Evolutionary conservation across 2,329 filamentous ascomycete genomes (phyloP).

Genomic region (Aspergillus tamarii): DNA sequence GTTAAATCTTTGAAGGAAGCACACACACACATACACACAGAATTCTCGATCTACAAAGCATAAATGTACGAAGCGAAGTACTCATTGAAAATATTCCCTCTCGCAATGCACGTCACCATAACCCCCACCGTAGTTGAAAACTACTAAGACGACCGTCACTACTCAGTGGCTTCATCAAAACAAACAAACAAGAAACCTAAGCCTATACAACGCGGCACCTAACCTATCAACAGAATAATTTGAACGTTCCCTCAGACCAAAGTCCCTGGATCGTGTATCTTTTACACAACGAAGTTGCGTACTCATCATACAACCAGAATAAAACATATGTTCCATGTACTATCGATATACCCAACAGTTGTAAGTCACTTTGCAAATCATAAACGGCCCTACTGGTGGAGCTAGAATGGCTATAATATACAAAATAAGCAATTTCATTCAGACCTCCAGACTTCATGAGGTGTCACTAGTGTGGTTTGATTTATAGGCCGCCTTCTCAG

Average conservation of each 20-base stretch:
- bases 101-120: too few species aligned
- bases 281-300: neutral
- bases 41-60: neutral
- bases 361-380: too few species aligned
- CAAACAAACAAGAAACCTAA: slow-evolving; percentile 1
- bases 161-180: neutral
- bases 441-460: too few species aligned
- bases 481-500: too few species aligned
- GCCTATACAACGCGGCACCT: neutral
- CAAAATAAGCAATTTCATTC: too few species aligned
- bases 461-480: too few species aligned
- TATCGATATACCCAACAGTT: neutral
- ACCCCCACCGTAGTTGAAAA: too few species aligned
- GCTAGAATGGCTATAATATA: too few species aligned
- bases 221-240: neutral
- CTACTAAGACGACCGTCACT: too few species aligned
- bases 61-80: neutral
- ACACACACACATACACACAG: too few species aligned
- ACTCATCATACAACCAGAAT: neutral
- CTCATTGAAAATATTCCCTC: too few species aligned
- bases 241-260: neutral
- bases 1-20: neutral
- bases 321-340: neutral
- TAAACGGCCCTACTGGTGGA: too few species aligned
- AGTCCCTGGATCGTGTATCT: neutral